These are phyloP conservation scores for Clavispora phyllophila DNA, from an alignment of 805 yeast genomes.

Conservation along the genomic window DNA sequence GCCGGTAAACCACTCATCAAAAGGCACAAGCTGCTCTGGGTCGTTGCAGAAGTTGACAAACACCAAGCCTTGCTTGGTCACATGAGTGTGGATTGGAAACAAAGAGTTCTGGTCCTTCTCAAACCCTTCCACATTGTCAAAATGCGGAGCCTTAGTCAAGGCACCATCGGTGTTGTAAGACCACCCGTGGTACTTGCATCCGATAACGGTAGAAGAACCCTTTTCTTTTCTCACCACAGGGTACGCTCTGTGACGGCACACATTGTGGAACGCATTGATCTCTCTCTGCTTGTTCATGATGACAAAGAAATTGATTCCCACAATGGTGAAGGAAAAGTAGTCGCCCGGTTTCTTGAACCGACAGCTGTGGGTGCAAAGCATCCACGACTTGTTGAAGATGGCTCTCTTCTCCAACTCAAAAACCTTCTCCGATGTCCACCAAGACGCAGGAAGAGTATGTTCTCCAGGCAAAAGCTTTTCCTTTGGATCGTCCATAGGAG, in stretches of 20 bases:
- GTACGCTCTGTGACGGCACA: conserved; percentile 62
- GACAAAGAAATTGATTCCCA: conserved; percentile 52
- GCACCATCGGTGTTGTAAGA: conserved; percentile 57
- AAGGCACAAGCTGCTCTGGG: conserved; percentile 43
- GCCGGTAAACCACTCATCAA: conserved; percentile 50
- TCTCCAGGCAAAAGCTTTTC: conserved; percentile 21
- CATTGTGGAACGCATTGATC: conserved; percentile 57
- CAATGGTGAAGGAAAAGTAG: conserved; percentile 44
- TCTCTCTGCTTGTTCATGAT: conserved; percentile 48
- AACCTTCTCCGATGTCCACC: conserved; percentile 60
- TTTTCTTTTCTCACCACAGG: conserved; percentile 56
- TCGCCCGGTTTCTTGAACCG: conserved; percentile 56
- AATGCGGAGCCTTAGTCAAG: conserved; percentile 58
- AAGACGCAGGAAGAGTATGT: conserved; percentile 57
- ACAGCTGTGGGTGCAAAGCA: conserved; percentile 47
- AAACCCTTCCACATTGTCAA: conserved; percentile 55
- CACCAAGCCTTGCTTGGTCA: conserved; percentile 52
- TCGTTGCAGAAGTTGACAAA: conserved; percentile 46
- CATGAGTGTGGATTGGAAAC: conserved; percentile 49
- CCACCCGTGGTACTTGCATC: conserved; percentile 65
- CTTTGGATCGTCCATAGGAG: conserved; percentile 14
- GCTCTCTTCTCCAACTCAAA: conserved; percentile 57
- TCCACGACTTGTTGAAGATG: conserved; percentile 53
- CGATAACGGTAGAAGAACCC: conserved; percentile 54
- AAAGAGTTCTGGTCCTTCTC: conserved; percentile 51